phyloP scores from a whole-genome alignment of 169 alveolate species.

The Plasmodium gaboni region DNA sequence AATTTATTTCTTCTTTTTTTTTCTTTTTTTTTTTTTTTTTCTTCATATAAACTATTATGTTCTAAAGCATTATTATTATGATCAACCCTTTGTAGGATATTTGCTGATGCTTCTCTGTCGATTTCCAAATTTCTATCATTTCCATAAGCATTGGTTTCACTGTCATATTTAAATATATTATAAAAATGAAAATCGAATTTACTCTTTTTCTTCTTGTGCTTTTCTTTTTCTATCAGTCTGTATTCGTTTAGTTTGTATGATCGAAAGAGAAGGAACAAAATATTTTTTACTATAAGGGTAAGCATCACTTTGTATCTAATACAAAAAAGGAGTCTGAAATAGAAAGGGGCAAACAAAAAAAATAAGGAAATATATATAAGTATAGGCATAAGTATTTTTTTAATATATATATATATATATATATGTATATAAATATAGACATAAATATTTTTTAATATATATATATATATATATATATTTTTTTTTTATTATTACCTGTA shows the following conservation, averaged over 20 bases:
- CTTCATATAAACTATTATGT: background rate
- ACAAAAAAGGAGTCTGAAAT: constrained; percentile 45
- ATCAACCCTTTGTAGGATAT: background rate
- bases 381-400: background rate
- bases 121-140: background rate
- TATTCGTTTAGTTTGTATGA: constrained; percentile 65
- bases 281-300: constrained; percentile 51
- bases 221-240: constrained; percentile 60
- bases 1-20: background rate
- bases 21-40: background rate
- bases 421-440: no score
- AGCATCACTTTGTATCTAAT: constrained; percentile 43
- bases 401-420: background rate
- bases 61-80: background rate
- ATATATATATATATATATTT: background rate
- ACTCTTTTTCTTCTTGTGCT: constrained; percentile 61
- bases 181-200: constrained; percentile 47
- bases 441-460: background rate
- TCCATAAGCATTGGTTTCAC: constrained; percentile 9
- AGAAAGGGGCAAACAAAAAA: background rate
- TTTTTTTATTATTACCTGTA: constrained; percentile 18
- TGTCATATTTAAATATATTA: constrained; percentile 14
- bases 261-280: constrained; percentile 46
- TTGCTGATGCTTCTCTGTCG: background rate
- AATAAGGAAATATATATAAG: background rate